phyloP scores from a whole-genome alignment of 768 basidiomycete species.

The Gymnopilus junonius region DNA sequence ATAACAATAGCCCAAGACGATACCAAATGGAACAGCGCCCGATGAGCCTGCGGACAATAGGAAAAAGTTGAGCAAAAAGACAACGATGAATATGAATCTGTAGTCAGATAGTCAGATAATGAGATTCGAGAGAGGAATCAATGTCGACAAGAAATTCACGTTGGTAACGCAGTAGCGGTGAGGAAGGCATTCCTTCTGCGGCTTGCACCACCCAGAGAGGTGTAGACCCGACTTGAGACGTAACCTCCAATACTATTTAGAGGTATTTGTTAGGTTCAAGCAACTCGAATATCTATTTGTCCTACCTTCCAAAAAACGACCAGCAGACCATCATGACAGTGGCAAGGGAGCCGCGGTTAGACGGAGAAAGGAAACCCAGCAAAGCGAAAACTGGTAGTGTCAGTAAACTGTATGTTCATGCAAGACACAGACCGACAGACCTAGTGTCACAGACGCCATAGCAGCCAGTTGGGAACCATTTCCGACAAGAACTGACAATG shows the following conservation, averaged over 20 bases:
- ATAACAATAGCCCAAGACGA: constrained; percentile 16
- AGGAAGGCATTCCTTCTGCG: constrained; percentile 83
- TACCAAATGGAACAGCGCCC: constrained; percentile 95
- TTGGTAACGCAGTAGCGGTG: constrained; percentile 88
- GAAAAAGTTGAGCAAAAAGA: constrained; percentile 93
- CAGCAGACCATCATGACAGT: constrained; percentile 95
- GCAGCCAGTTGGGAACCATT: constrained; percentile 86
- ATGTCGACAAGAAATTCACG: constrained; percentile 49
- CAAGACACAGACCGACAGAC: constrained; percentile 36
- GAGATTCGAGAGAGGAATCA: neutral
- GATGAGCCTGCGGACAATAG: constrained; percentile 85
- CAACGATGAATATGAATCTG: constrained; percentile 81
- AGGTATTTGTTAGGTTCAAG: constrained; percentile 11
- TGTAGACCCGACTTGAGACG: constrained; percentile 81
- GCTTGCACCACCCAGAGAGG: constrained; percentile 77
- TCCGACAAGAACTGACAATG: constrained; percentile 86
- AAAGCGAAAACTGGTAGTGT: constrained; percentile 78
- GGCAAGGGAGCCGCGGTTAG: constrained; percentile 92
- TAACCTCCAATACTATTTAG: constrained; percentile 80
- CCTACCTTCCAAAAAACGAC: constrained; percentile 87
- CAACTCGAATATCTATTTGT: constrained; percentile 17
- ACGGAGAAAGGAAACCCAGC: constrained; percentile 92
- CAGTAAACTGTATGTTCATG: neutral
- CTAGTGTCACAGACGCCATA: constrained; percentile 88
- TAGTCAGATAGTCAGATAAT: constrained; percentile 5